Percentiles rank a stretch among this genome's conserved stretches.
Conservation (phyloP, 2,329 filamentous ascomycete species). For the Colletotrichum sp. region DNA sequence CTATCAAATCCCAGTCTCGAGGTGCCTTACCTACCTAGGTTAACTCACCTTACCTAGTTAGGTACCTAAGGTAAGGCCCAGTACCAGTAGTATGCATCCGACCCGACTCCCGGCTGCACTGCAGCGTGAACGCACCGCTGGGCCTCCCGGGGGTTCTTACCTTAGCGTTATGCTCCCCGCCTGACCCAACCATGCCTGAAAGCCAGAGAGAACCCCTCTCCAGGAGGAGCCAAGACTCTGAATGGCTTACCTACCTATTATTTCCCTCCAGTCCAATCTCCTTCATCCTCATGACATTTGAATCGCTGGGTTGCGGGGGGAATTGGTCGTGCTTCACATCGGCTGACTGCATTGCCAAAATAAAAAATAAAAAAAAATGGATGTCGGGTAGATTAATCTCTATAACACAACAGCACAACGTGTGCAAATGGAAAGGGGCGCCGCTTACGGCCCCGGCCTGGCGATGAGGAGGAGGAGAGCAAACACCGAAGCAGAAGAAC, state of each 20-base stretch:
- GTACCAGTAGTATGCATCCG: background rate
- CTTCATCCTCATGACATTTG: background rate
- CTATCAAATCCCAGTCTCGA: background rate
- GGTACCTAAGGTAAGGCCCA: background rate
- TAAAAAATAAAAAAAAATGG: background rate
- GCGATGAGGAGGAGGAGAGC: background rate
- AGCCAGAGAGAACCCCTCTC: background rate
- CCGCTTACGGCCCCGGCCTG: background rate
- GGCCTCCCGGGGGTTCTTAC: background rate
- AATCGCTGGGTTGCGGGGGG: background rate
- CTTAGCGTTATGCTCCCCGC: background rate
- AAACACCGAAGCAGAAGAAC: background rate
- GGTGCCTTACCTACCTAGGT: background rate
- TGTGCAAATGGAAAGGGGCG: background rate
- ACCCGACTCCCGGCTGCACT: background rate
- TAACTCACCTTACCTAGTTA: background rate
- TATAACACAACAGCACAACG: background rate
- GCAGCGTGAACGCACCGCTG: background rate
- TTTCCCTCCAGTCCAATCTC: background rate
- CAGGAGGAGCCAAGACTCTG: background rate
- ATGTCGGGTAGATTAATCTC: background rate
- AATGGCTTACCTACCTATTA: background rate
- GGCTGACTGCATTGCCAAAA: background rate
- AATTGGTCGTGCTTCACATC: background rate
- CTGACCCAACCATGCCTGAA: background rate